These are phyloP conservation scores for Babesia sp. DNA, from an alignment of 169 alveolate species.

Conservation along the genomic window DNA sequence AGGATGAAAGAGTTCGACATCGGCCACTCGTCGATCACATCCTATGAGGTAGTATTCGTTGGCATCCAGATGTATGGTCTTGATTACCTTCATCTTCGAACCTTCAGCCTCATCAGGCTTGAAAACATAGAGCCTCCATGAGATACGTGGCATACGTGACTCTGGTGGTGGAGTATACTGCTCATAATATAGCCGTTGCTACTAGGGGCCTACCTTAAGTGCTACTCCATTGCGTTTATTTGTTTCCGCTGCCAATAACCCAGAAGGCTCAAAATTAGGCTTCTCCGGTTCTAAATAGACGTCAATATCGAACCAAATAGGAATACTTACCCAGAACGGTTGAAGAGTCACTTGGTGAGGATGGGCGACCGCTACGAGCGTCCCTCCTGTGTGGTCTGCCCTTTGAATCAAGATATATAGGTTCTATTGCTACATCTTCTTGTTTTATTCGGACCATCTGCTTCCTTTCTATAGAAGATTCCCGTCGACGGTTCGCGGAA, in stretches of 20 bases:
- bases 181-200: not conserved
- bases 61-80: slow-evolving; percentile 75
- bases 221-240: slow-evolving; percentile 75
- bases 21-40: slow-evolving; percentile 90
- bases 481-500: not conserved
- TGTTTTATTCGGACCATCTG: not conserved
- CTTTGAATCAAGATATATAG: slow-evolving; percentile 2
- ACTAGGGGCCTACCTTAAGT: slow-evolving; percentile 64
- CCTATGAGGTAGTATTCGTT: slow-evolving; percentile 86
- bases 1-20: slow-evolving; percentile 84
- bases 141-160: slow-evolving; percentile 72
- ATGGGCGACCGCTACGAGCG: not conserved
- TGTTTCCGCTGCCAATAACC: slow-evolving; percentile 81
- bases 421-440: not conserved
- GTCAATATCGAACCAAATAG: not conserved
- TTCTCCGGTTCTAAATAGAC: slow-evolving; percentile 33
- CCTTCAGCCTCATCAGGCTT: slow-evolving; percentile 49
- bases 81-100: slow-evolving; percentile 41
- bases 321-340: not conserved
- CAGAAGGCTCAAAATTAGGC: slow-evolving; percentile 86
- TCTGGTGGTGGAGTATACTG: slow-evolving; percentile 84
- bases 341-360: not conserved
- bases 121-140: slow-evolving; percentile 85
- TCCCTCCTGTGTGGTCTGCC: slow-evolving; percentile 6
- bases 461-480: not conserved